phyloP scores from a whole-genome alignment of 2,329 filamentous ascomycete species.

The Pseudogymnoascus sp. region DNA sequence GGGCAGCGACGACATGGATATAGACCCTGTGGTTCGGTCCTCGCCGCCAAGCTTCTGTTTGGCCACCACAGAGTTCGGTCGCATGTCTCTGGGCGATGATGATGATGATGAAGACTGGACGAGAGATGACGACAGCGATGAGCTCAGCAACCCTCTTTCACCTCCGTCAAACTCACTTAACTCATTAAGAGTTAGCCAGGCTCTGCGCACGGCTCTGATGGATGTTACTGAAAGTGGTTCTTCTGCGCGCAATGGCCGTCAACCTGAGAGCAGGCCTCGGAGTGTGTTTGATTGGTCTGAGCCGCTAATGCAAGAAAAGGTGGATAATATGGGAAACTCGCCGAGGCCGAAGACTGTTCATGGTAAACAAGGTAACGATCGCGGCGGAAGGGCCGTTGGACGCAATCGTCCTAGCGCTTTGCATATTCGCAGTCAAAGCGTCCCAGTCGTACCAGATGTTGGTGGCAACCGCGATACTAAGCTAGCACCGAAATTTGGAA shows the following conservation, averaged over 20 bases:
- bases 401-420: slow-evolving; percentile 58
- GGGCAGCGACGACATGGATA: slow-evolving; percentile 16
- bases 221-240: slow-evolving; percentile 43
- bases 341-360: slow-evolving; percentile 67
- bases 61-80: slow-evolving; percentile 36
- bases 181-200: slow-evolving; percentile 45
- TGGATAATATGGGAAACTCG: slow-evolving; percentile 49
- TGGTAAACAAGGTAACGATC: slow-evolving; percentile 65
- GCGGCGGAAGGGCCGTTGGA: slow-evolving; percentile 60
- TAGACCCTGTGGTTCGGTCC: slow-evolving; percentile 19
- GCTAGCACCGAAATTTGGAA: slow-evolving; percentile 65
- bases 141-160: slow-evolving; percentile 48
- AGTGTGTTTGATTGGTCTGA: slow-evolving; percentile 77
- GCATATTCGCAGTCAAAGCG: slow-evolving; percentile 74
- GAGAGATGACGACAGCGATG: slow-evolving; percentile 45
- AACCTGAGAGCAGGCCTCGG: slow-evolving; percentile 44
- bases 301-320: slow-evolving; percentile 53
- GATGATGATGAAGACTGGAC: slow-evolving; percentile 60
- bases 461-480: slow-evolving; percentile 45
- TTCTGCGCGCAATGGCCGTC: slow-evolving; percentile 36
- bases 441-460: slow-evolving; percentile 62
- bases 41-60: slow-evolving; percentile 28
- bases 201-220: slow-evolving; percentile 46
- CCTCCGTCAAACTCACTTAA: slow-evolving; percentile 49
- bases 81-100: slow-evolving; percentile 52